Evolutionary conservation across 805 yeast genomes (phyloP), one percentile per base, ranked within the genome.

Genomic region (Diddensiella caesifluorescens): DNA sequence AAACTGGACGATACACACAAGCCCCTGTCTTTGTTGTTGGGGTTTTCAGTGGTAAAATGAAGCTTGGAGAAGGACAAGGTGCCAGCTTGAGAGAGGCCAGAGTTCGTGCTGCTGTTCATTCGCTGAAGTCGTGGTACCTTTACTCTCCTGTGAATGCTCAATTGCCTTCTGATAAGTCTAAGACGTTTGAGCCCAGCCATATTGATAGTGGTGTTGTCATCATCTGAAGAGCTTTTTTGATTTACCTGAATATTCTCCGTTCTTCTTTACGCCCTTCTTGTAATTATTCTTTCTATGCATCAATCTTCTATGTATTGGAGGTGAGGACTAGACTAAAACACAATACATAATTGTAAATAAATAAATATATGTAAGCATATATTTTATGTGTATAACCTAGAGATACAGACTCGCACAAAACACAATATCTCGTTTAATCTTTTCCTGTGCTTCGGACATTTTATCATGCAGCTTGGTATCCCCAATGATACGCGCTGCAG

Each of bases 1-100:
- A 92, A 65, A 83, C 95, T 22, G 99, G 99, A 62, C 77, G 98
- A 64, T 69, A 72, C 55, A 78, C 95, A 2, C 73, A 76, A 45
- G 78, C 83, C 35, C 95, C 98, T 19, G 81, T 88, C 28, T 92
- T 77, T 53, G 83, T 90, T 10, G 95, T 90, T 25, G 97, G 96
- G 38, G 92, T 86, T 1, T 92, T 88, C 62, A 72, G 83, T 44
- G 97, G 96, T 26, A 70, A 71, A 10, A 77, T 78, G 49, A 80
- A 86, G 63, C 70, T 92, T 42, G 96, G 97, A 39, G 97, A 92
- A 64, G 96, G 96, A 31, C 87, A 83, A 58, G 99, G 97, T 27
- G 71, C 94, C 4, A 83, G 95, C 22, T 69, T 92, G 55, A 77
- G 75, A 50, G 97, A 92, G 65, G 96, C 97, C 26, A 85, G 88